phyloP scores from a whole-genome alignment of 73 alveolate species.

The Paramecium pentaurelia region DNA sequence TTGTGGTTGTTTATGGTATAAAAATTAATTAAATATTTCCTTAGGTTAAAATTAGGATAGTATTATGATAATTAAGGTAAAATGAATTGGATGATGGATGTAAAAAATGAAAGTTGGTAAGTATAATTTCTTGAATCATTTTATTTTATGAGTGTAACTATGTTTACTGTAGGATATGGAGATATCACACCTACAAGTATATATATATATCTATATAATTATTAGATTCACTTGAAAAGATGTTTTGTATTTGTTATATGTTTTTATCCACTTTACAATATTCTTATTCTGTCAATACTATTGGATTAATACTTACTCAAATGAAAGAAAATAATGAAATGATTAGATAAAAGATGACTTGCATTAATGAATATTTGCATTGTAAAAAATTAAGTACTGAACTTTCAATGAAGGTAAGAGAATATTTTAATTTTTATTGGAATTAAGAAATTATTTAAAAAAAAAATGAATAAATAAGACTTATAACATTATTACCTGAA shows the following conservation, averaged over 20 bases:
- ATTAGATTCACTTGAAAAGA: neutral
- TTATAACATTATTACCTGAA: conserved; percentile 22
- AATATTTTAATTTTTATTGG: conserved; percentile 51
- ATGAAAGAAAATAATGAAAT: conserved; percentile 40
- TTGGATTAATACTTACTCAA: conserved; percentile 40
- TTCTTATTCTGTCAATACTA: conserved; percentile 46
- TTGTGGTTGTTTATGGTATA: conserved; percentile 21
- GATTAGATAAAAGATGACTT: conserved; percentile 36
- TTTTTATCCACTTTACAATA: neutral
- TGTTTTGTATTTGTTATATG: conserved; percentile 39
- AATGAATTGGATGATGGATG: neutral
- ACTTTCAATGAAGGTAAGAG: conserved; percentile 28
- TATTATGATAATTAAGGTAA: neutral
- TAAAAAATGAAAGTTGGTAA: neutral
- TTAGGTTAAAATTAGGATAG: neutral
- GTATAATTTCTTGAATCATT: neutral
- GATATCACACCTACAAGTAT: conserved; percentile 26
- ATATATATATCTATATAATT: neutral
- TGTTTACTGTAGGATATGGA: conserved; percentile 50
- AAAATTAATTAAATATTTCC: neutral
- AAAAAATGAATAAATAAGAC: neutral
- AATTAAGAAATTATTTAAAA: conserved; percentile 18
- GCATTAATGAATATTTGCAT: conserved; percentile 43
- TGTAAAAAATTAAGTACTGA: conserved; percentile 31
- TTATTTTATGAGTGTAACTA: conserved; percentile 39